A percentile compares a stretch with the other conserved stretches of the same genome.
These are phyloP conservation scores for Fermentozyma sake DNA, from an alignment of 1,139 yeast genomes.

Conservation along the genomic window DNA sequence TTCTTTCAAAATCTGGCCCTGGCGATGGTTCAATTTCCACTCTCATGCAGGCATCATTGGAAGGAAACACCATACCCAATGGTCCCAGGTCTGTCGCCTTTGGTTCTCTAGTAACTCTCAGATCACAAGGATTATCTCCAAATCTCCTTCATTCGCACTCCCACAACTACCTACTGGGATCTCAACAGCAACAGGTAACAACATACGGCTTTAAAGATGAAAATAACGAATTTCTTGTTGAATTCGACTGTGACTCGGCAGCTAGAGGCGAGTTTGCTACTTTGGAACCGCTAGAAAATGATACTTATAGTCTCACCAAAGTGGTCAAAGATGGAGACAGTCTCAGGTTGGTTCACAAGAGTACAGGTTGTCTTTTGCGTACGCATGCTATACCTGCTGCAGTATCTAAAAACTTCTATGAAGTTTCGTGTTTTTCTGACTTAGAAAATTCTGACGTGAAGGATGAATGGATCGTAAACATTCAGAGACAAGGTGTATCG, in stretches of 20 bases:
- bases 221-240: constrained; percentile 61
- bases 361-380: constrained; percentile 54
- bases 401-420: constrained; percentile 48
- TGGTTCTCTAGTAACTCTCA: constrained; percentile 60
- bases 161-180: constrained; percentile 68
- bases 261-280: constrained; percentile 25
- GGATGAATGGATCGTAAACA: constrained; percentile 72
- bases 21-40: constrained; percentile 76
- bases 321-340: constrained; percentile 46
- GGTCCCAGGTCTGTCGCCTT: constrained; percentile 61
- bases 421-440: constrained; percentile 68
- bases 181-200: constrained; percentile 70
- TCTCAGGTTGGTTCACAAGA: constrained; percentile 52
- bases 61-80: constrained; percentile 45
- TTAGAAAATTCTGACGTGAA: constrained; percentile 51
- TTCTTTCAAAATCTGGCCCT: constrained; percentile 73
- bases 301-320: constrained; percentile 17
- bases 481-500: constrained; percentile 53
- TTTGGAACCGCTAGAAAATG: constrained; percentile 24
- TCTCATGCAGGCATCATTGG: constrained; percentile 62
- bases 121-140: constrained; percentile 73
- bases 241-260: constrained; percentile 32
- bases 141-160: constrained; percentile 68
- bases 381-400: constrained; percentile 58
- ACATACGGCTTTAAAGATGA: constrained; percentile 71